A percentile compares a stretch with the other conserved stretches of the same genome.
These are phyloP conservation scores for Penicillium turbatum DNA, from an alignment of 495 filamentous ascomycete species.

Conservation along the genomic window DNA sequence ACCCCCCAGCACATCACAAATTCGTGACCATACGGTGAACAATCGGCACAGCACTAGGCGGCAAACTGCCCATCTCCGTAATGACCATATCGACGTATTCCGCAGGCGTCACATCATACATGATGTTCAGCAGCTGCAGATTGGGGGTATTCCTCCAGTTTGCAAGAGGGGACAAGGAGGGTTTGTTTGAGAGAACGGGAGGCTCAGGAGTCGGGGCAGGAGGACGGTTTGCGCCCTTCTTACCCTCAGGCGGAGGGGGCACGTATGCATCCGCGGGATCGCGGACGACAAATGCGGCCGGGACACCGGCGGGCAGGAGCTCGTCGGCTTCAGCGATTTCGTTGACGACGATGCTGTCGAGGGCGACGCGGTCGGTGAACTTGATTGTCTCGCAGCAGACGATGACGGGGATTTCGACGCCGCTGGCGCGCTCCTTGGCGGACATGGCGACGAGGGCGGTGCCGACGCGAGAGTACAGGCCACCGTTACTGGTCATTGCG, in stretches of 20 bases:
- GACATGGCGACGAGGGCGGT: slow-evolving; percentile 87
- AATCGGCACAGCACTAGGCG: slow-evolving; percentile 72
- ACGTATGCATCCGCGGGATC: slow-evolving; percentile 25
- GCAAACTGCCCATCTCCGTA: slow-evolving; percentile 84
- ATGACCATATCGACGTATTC: slow-evolving; percentile 84
- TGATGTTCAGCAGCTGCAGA: slow-evolving; percentile 71
- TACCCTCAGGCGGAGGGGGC: slow-evolving; percentile 25
- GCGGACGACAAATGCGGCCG: slow-evolving; percentile 32
- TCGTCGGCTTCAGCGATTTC: slow-evolving; percentile 76
- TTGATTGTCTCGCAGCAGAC: slow-evolving; percentile 95
- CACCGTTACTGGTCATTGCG: slow-evolving; percentile 85
- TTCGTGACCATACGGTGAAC: slow-evolving; percentile 50
- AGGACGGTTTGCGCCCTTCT: slow-evolving; percentile 38
- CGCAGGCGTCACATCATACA: slow-evolving; percentile 93
- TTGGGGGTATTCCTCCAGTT: slow-evolving; percentile 60
- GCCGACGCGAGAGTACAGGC: slow-evolving; percentile 80
- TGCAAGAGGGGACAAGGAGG: slow-evolving; percentile 37
- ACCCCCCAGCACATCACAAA: slow-evolving; percentile 20
- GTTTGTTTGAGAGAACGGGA: slow-evolving; percentile 12
- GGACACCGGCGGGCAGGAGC: slow-evolving; percentile 37
- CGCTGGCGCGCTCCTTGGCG: slow-evolving; percentile 60
- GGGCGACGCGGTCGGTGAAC: slow-evolving; percentile 84
- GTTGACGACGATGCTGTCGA: slow-evolving; percentile 89
- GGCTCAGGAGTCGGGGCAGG: slow-evolving; percentile 24
- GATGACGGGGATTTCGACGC: slow-evolving; percentile 68